phyloP scores from a whole-genome alignment of 2,329 filamentous ascomycete genomes.

The Aspergillus hiratsukae region DNA sequence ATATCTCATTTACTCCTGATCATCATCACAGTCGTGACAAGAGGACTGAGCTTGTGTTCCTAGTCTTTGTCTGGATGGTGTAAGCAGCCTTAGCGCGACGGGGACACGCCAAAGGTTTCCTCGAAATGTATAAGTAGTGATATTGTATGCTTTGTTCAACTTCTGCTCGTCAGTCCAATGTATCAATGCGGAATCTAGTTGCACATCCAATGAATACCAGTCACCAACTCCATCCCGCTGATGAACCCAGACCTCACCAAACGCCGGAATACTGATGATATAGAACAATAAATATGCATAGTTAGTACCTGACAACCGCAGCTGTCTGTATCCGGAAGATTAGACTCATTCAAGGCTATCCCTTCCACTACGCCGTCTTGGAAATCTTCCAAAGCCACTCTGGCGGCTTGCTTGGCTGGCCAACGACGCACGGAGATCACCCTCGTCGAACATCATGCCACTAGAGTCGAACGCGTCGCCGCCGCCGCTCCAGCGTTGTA shows the following conservation, averaged over 20 bases:
- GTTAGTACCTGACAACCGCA: background rate
- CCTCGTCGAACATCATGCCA: conserved; percentile 31
- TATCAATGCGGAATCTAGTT: background rate
- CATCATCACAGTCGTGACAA: too few species aligned
- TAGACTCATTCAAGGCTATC: conserved; percentile 49
- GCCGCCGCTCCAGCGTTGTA: conserved; percentile 37
- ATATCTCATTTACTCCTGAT: background rate
- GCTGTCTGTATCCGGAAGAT: background rate
- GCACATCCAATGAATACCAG: background rate
- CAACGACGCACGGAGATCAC: conserved; percentile 31
- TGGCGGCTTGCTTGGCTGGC: conserved; percentile 29
- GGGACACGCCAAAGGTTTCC: background rate
- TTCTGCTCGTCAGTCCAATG: too few species aligned
- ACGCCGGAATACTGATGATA: background rate
- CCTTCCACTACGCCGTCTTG: conserved; percentile 38
- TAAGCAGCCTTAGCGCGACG: background rate
- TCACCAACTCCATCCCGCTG: background rate
- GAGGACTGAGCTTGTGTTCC: too few species aligned
- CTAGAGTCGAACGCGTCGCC: conserved; percentile 34
- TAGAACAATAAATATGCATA: background rate
- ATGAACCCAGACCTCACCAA: background rate
- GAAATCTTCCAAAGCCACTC: conserved; percentile 36
- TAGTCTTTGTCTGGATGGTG: background rate
- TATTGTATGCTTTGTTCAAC: too few species aligned
- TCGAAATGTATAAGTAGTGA: too few species aligned